phyloP scores from a whole-genome alignment of 805 yeast genomes.

The Cephaloascus albidus region DNA sequence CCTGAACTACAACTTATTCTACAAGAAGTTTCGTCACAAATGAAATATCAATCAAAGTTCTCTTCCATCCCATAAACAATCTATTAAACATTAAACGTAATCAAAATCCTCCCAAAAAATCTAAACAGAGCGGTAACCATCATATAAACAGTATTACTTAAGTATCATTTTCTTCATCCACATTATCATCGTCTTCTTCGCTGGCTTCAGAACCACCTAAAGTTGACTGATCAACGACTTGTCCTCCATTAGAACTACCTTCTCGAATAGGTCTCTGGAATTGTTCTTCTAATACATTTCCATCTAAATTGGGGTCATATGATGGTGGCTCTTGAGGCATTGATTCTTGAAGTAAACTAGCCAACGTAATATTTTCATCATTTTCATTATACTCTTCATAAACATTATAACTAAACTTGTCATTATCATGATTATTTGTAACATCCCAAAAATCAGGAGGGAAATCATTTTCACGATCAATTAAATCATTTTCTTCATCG shows the following conservation, averaged over 20 bases:
- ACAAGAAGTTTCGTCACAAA: no score
- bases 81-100: no score
- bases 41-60: no score
- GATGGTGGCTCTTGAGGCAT: constrained; percentile 30
- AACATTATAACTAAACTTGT: constrained; percentile 27
- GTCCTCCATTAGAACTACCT: neutral
- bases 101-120: no score
- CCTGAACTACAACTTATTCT: no score
- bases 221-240: neutral
- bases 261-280: neutral
- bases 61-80: no score
- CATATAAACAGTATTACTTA: neutral
- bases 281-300: no score
- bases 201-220: neutral
- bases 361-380: constrained; percentile 32
- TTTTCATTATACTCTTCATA: constrained; percentile 26
- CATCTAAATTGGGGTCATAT: no score
- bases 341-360: constrained; percentile 18
- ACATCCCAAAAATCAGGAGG: constrained; percentile 50
- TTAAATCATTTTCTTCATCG: constrained; percentile 38
- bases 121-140: no score
- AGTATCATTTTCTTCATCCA: constrained; percentile 4
- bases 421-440: constrained; percentile 10
- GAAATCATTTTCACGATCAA: constrained; percentile 36
- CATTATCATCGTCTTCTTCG: constrained; percentile 3